Percentiles rank a stretch among this genome's conserved stretches.
phyloP scores from a whole-genome alignment of 306 rosid genomes.

The Corylus avellana region DNA sequence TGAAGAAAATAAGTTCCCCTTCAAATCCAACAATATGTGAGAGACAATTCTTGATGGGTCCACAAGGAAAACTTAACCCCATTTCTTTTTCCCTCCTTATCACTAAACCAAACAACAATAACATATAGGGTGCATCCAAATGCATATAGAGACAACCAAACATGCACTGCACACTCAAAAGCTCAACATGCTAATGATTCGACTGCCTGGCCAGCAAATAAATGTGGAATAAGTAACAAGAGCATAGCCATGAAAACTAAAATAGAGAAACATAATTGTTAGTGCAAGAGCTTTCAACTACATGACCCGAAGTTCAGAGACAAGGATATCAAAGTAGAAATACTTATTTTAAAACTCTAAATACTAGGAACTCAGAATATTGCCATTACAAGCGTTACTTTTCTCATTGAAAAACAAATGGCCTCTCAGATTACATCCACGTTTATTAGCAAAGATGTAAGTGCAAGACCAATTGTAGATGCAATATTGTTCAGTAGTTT shows the following conservation, averaged over 20 bases:
- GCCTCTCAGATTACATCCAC: neutral
- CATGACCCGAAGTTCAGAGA: neutral
- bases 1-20: neutral
- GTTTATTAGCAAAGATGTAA: neutral
- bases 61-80: neutral
- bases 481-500: conserved; percentile 20
- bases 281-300: too few relatives aligned
- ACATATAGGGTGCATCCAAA: neutral
- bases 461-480: neutral
- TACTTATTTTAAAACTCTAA: neutral
- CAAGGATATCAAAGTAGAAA: neutral
- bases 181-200: neutral
- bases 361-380: neutral
- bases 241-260: neutral
- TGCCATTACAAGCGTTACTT: neutral
- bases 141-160: neutral
- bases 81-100: neutral
- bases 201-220: neutral
- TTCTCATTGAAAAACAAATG: neutral
- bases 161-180: neutral
- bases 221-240: neutral
- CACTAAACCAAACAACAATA: neutral
- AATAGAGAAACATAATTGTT: neutral
- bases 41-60: neutral
- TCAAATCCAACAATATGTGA: neutral